These are phyloP conservation scores for Botryotinia globosa DNA, from an alignment of 2,329 filamentous ascomycete genomes.

Conservation along the genomic window DNA sequence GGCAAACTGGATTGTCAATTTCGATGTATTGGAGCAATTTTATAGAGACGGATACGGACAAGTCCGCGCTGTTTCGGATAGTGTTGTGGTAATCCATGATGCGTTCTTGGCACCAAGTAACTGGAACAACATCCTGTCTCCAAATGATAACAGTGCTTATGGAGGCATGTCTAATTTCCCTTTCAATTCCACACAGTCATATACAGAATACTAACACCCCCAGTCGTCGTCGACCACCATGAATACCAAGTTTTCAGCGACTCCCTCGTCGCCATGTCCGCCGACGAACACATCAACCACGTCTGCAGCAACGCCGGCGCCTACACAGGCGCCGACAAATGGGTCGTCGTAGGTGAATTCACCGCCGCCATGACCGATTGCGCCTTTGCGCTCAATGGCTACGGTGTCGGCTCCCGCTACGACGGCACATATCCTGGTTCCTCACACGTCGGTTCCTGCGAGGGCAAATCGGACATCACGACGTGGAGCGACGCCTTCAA, in stretches of 20 bases:
- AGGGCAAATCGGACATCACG: constrained; percentile 49
- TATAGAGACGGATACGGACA: constrained; percentile 51
- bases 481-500: constrained; percentile 43
- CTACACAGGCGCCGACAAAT: constrained; percentile 58
- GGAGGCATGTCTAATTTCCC: constrained; percentile 40
- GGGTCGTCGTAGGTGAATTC: constrained; percentile 68
- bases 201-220: constrained; percentile 51
- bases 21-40: constrained; percentile 39
- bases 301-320: constrained; percentile 53
- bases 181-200: constrained; percentile 36
- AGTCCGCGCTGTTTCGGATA: constrained; percentile 46
- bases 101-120: constrained; percentile 51
- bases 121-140: constrained; percentile 60
- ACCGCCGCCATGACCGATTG: constrained; percentile 64
- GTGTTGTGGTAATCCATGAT: constrained; percentile 57
- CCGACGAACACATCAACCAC: constrained; percentile 51
- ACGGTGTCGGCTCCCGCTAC: constrained; percentile 55
- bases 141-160: constrained; percentile 46
- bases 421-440: constrained; percentile 53
- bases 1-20: constrained; percentile 38
- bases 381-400: constrained; percentile 52
- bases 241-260: constrained; percentile 64
- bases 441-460: constrained; percentile 53
- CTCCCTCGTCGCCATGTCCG: constrained; percentile 48
- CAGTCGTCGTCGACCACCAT: constrained; percentile 59